Conservation (phyloP, 2,329 filamentous ascomycete genomes). For the Ascosphaera acerosa region DNA sequence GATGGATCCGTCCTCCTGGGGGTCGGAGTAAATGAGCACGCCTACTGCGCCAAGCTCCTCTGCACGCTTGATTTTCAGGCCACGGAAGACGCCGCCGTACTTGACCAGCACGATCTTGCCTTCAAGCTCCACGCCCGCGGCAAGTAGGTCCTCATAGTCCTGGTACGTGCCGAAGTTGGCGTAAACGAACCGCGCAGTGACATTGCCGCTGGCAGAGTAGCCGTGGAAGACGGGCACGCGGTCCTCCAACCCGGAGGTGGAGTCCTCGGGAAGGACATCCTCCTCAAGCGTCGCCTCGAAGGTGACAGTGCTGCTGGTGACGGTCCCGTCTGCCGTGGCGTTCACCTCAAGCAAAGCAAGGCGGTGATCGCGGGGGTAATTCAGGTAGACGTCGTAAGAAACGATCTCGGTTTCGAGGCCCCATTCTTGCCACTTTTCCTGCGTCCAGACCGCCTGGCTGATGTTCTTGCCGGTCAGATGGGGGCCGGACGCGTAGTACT, state of each 20-base stretch:
- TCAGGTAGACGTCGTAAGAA: constrained; percentile 52
- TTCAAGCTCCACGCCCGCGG: constrained; percentile 46
- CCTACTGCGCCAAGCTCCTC: constrained; percentile 78
- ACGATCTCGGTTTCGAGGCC: constrained; percentile 36
- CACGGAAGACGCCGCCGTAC: constrained; percentile 70
- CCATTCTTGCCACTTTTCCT: constrained; percentile 45
- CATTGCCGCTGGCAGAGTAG: constrained; percentile 79
- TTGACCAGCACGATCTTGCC: constrained; percentile 74
- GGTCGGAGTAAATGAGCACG: constrained; percentile 64
- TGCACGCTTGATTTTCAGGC: constrained; percentile 76
- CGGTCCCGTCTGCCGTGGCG: constrained; percentile 6
- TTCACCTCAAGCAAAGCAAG: constrained; percentile 36
- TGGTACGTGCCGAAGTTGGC: constrained; percentile 74
- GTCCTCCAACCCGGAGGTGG: constrained; percentile 44
- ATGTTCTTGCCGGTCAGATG: constrained; percentile 57
- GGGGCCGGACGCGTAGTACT: constrained; percentile 50
- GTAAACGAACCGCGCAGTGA: constrained; percentile 65
- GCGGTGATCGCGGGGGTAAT: constrained; percentile 47
- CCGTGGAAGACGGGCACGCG: constrained; percentile 81
- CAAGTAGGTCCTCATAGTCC: constrained; percentile 60
- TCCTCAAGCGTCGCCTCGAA: constrained; percentile 65
- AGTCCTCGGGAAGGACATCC: constrained; percentile 60
- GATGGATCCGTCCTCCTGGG: constrained; percentile 61
- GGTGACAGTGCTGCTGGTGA: constrained; percentile 28
- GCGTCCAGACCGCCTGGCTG: constrained; percentile 53